Percentiles rank a stretch among this genome's conserved stretches.
phyloP scores from a whole-genome alignment of 805 yeast species.

The Candida sonorensis region DNA sequence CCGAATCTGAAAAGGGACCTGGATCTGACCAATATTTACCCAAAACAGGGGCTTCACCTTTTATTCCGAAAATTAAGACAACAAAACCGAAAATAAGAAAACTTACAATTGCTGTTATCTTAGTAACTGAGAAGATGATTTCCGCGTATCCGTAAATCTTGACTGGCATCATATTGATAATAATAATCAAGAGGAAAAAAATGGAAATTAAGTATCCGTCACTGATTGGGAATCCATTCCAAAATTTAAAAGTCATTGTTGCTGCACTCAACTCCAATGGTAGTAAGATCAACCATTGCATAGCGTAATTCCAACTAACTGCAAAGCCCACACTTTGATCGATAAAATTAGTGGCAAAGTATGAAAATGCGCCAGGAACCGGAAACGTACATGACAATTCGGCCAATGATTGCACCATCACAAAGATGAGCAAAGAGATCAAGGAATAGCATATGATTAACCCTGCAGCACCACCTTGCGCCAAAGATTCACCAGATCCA shows the following conservation, averaged over 20 bases:
- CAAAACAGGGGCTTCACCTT: slow-evolving; percentile 35
- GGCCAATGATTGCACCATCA: slow-evolving; percentile 55
- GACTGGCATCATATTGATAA: slow-evolving; percentile 48
- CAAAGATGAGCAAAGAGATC: slow-evolving; percentile 49
- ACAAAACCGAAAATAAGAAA: slow-evolving; percentile 50
- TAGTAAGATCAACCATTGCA: slow-evolving; percentile 45
- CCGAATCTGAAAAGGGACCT: slow-evolving; percentile 30
- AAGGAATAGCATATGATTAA: slow-evolving; percentile 49
- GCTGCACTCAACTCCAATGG: slow-evolving; percentile 51
- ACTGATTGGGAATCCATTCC: slow-evolving; percentile 34
- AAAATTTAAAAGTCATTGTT: slow-evolving; percentile 44
- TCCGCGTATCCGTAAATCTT: slow-evolving; percentile 51
- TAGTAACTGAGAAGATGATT: slow-evolving; percentile 40
- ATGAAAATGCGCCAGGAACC: slow-evolving; percentile 56
- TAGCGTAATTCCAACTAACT: slow-evolving; percentile 49
- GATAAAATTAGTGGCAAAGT: slow-evolving; percentile 54
- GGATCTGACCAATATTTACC: slow-evolving; percentile 42
- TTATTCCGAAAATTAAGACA: slow-evolving; percentile 42
- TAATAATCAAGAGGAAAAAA: slow-evolving; percentile 41
- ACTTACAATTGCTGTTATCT: slow-evolving; percentile 42
- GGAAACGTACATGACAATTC: slow-evolving; percentile 58
- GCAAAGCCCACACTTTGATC: slow-evolving; percentile 61
- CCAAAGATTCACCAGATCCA: slow-evolving; percentile 55
- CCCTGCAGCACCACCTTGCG: slow-evolving; percentile 60
- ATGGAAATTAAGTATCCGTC: slow-evolving; percentile 46